phyloP scores from a whole-genome alignment of 2,329 filamentous ascomycete species.

The Epichloe elymi region DNA sequence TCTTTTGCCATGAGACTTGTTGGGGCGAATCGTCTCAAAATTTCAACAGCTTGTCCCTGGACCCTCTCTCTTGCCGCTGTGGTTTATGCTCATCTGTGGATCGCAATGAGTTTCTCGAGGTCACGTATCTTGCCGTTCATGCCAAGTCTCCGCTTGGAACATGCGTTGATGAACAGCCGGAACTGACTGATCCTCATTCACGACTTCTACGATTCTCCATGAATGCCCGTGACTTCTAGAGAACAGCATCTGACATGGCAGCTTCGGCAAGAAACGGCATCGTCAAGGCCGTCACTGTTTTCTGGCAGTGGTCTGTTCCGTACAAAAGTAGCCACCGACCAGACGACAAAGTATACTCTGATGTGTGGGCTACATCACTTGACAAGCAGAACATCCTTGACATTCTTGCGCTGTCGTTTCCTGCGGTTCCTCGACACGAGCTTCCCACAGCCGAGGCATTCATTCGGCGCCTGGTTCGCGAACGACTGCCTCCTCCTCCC shows the following conservation, averaged over 20 bases:
- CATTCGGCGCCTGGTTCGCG: conserved; percentile 6
- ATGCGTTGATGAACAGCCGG: not conserved
- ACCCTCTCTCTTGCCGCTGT: too few relatives aligned
- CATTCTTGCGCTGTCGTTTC: conserved; percentile 4
- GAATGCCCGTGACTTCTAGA: too few relatives aligned
- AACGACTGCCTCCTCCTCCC: not conserved
- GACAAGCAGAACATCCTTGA: not conserved
- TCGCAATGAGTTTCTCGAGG: not conserved
- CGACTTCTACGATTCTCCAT: too few relatives aligned
- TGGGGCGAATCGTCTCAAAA: not conserved
- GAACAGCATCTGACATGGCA: not conserved
- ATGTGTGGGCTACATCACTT: conserved; percentile 5
- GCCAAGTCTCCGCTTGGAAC: not conserved
- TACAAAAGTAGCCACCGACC: conserved; percentile 9
- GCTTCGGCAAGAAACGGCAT: not conserved
- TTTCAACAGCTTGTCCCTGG: too few relatives aligned
- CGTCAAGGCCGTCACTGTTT: not conserved
- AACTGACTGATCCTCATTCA: too few relatives aligned
- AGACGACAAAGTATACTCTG: conserved; percentile 6
- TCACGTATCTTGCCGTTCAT: not conserved
- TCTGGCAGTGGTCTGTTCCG: conserved; percentile 11
- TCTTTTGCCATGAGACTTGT: not conserved
- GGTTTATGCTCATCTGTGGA: not conserved
- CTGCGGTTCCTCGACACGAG: conserved; percentile 1
- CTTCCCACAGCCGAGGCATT: conserved; percentile 6